Conservation (phyloP, 169 alveolate genomes). For the Plasmodium cynomolgi region DNA sequence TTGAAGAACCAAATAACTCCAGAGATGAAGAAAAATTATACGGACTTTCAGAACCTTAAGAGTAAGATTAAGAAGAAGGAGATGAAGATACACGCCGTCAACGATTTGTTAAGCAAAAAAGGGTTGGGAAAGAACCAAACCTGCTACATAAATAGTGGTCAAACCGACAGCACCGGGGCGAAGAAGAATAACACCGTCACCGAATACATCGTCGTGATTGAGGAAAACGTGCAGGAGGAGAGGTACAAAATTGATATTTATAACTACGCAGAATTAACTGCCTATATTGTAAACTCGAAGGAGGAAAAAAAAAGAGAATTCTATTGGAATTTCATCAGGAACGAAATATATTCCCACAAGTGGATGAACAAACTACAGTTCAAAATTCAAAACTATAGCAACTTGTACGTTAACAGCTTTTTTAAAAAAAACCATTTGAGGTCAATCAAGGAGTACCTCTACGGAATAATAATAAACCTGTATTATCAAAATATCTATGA, state of each 20-base stretch:
- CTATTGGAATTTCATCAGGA: slow-evolving; percentile 59
- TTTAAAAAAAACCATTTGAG: slow-evolving; percentile 40
- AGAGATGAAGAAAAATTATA: slow-evolving; percentile 32
- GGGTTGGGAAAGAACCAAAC: neutral
- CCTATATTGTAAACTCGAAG: slow-evolving; percentile 67
- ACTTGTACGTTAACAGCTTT: slow-evolving; percentile 45
- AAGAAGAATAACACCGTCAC: slow-evolving; percentile 12
- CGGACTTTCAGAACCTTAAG: slow-evolving; percentile 4
- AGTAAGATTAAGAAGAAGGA: neutral
- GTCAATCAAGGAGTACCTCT: slow-evolving; percentile 21
- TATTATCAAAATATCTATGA: slow-evolving; percentile 64
- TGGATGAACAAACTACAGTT: slow-evolving; percentile 68
- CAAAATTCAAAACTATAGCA: slow-evolving; percentile 53
- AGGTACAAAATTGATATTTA: slow-evolving; percentile 50
- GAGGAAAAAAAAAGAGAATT: slow-evolving; percentile 71
- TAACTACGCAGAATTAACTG: slow-evolving; percentile 45
- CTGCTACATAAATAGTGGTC: slow-evolving; percentile 33
- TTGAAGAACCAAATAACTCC: slow-evolving; percentile 41
- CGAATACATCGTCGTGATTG: slow-evolving; percentile 72
- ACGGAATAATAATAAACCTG: slow-evolving; percentile 11
- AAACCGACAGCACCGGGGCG: neutral
- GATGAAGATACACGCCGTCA: neutral
- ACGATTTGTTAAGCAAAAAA: neutral
- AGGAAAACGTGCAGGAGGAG: slow-evolving; percentile 60
- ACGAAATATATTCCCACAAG: slow-evolving; percentile 69